Evolutionary conservation across 2,329 filamentous ascomycete genomes (phyloP).

Genomic region (Colletotrichum gloeosporioides): DNA sequence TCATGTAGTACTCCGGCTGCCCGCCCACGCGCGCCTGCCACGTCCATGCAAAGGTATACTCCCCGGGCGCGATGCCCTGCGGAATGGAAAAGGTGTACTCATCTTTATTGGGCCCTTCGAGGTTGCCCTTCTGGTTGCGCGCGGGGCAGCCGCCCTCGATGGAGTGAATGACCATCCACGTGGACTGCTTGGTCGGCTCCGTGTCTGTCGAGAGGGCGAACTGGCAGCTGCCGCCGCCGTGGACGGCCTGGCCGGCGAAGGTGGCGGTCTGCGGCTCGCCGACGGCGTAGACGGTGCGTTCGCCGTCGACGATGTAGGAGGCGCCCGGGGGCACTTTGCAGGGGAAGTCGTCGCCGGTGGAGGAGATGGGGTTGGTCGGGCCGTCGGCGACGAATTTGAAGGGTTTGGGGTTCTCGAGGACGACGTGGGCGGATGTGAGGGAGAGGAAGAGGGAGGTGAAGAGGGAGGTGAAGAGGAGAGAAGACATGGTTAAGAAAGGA

Average conservation of each 20-base stretch:
- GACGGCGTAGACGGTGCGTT: background rate
- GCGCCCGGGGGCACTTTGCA: background rate
- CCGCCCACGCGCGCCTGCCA: conserved; percentile 7
- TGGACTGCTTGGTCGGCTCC: conserved; percentile 3
- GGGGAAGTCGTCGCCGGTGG: conserved; percentile 10
- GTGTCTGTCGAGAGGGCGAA: conserved; percentile 3
- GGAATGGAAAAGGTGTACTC: conserved; percentile 9
- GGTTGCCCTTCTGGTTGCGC: conserved; percentile 15
- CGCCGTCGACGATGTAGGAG: conserved; percentile 6
- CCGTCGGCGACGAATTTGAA: conserved; percentile 14
- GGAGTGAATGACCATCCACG: conserved; percentile 17
- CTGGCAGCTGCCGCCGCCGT: conserved; percentile 12
- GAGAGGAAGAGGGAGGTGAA: conserved; percentile 1
- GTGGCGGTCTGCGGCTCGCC: conserved; percentile 3
- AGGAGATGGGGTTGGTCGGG: conserved; percentile 6
- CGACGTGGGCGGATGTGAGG: background rate
- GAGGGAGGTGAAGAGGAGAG: background rate
- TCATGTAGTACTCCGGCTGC: conserved; percentile 17
- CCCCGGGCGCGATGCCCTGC: conserved; percentile 2
- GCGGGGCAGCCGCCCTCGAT: conserved; percentile 13
- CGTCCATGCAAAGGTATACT: conserved; percentile 18
- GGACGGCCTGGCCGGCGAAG: conserved; percentile 15
- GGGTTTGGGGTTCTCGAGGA: conserved; percentile 13
- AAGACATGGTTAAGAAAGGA: background rate
- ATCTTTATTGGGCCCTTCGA: conserved; percentile 9